Base-by-base conservation (phyloP, 257 asterid species). In the Ilex aquifolium region DNA sequence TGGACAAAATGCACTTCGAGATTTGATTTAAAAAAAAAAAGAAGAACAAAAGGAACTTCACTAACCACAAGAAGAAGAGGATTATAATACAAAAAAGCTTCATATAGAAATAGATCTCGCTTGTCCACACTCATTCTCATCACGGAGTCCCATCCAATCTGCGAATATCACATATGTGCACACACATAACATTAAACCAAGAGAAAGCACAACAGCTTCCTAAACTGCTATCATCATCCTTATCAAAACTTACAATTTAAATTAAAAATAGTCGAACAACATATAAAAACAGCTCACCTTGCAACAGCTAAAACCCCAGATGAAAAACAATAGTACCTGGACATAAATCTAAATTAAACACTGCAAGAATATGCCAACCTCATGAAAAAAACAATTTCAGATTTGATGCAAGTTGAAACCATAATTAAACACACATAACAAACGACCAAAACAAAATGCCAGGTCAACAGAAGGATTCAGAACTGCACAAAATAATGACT, bases 111-210 rank as follows among this genome's bases (percentile, higher is more conserved):
- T 66, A 94, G 81, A 75, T 94, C 96, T 57, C 89, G 86, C 69
- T 86, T 82, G 83, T 88, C 95, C 65, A 67, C 87, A 63, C 96
- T 86, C 99, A 94, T 94, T 86, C 97, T 83, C 97, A 90, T 88
- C 66, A 94, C 99, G 52, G 99, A 88, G 77, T 90, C 95, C 99
- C 97, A 88, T 79, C 96, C 93, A 60, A 94, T 77, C 99, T 94
- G 90, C 76, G 71, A 52, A 55, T 60, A 39, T 64, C 27, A 71
- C 49, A 67, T 60, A 76, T 52, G 27, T 21, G 27, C 27, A 21
- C 27, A 70, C 39, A 71, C 42, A 67, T 21, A 15, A 7, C 32
- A 70, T 57, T 62, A 56, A 60, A 21, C 21, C 44, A 54, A 52
- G n/a, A 76, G 50, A 59, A 62, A 59, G 64, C 36, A 61, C n/a